These are phyloP conservation scores for Mrakia gelida DNA, from an alignment of 768 basidiomycete genomes.

Conservation along the genomic window DNA sequence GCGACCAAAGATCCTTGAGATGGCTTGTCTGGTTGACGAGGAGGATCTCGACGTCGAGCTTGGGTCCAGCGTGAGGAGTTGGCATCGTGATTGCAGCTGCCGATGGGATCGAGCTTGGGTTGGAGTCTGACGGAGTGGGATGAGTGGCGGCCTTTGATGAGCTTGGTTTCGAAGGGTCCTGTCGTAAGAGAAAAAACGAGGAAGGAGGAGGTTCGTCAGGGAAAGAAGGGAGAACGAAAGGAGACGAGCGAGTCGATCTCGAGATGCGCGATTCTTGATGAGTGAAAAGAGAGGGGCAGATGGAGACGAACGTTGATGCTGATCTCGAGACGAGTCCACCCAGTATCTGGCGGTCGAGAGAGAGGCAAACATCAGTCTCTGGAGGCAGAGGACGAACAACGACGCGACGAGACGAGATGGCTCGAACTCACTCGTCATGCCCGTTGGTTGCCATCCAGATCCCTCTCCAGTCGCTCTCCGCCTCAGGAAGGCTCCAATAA, in stretches of 20 bases:
- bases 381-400: background rate
- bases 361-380: background rate
- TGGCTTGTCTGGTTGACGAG: slow-evolving; percentile 45
- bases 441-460: background rate
- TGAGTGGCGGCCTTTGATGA: background rate
- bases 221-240: too few species aligned
- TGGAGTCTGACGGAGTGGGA: background rate
- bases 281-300: background rate
- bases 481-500: slow-evolving; percentile 12
- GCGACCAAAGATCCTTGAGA: slow-evolving; percentile 49
- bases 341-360: background rate
- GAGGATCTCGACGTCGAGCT: slow-evolving; percentile 39
- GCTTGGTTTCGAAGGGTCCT: background rate
- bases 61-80: background rate
- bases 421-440: slow-evolving; percentile 16
- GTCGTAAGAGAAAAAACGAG: too few species aligned
- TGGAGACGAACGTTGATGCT: background rate
- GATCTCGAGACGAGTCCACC: background rate
- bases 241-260: too few species aligned
- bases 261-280: too few species aligned
- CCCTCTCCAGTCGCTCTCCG: background rate
- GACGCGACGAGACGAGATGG: too few species aligned
- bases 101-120: slow-evolving; percentile 21
- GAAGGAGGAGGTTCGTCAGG: too few species aligned
- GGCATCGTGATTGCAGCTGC: background rate